Base-by-base conservation (phyloP, 139 green algal genomes). In the Nannochloris sp. region DNA sequence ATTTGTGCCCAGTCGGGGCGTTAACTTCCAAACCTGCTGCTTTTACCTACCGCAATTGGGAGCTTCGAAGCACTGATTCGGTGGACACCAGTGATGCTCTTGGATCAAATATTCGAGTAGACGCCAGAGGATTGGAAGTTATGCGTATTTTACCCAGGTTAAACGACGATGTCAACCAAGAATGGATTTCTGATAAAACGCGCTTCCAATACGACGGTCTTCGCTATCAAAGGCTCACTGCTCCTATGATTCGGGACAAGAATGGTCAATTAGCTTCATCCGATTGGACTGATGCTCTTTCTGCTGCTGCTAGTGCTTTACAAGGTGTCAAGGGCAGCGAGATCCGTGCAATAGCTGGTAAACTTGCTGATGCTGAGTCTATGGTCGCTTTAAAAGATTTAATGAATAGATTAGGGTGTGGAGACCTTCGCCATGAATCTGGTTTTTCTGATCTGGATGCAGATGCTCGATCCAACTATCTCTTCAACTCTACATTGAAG, bases 141-240 rank as follows among this genome's bases (percentile, higher is more conserved):
- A 96, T 99, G 83, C 88, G 94, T 73, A 89, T 99, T 44, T 68
- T 92, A 36, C 91, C 95, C 1, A 79, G 91, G 3, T 63, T 95
- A 35, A 97, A 99, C 67, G 95, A 99, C 73, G 80, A 72, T 0
- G 84, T 99, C 6, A 99, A 99, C 64, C 94, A 99, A 89, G 94
- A 99, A 79, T 99, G 94, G 94, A 83, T 99, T 62, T 85, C 70
- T 9, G 94, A 99, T 87, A 97, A 97, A 77, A 84, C 76, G 2
- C 84, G 94, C 60, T 99, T 97, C 74, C 87, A 94, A 72, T 99
- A 95, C 69, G 94, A 99, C 68, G 94, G 81, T 7, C 85, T 99
- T 36, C 89, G 89, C 75, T 78, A 89, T 19, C 94, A 99, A 83
- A 81, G 94, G 24, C 85, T 99, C 3, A 85, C 85, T 61, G 65